Evolutionary conservation across 257 asterid genomes (phyloP).

Genomic region (Solanum rostratum): DNA sequence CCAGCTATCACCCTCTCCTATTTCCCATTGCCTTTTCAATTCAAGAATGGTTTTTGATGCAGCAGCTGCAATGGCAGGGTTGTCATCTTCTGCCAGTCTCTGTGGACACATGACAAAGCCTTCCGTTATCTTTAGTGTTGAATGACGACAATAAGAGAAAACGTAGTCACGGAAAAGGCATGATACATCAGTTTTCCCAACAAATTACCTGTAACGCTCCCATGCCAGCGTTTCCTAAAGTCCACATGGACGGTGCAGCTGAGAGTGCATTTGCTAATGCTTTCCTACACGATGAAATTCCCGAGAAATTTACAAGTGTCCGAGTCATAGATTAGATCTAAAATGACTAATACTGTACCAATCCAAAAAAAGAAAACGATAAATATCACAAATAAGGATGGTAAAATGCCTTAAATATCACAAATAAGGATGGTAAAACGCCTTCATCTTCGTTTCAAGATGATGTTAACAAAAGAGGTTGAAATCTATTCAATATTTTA

Average conservation of each 20-base stretch:
- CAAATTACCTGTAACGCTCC: constrained; percentile 79
- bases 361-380: background rate
- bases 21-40: constrained; percentile 88
- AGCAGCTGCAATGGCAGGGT: constrained; percentile 87
- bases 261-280: constrained; percentile 92
- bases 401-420: background rate
- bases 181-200: background rate
- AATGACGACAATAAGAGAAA: background rate
- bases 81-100: constrained; percentile 86
- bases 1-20: constrained; percentile 92
- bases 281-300: constrained; percentile 41
- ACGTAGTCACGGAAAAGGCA: background rate
- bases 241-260: constrained; percentile 96
- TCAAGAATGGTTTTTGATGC: constrained; percentile 70
- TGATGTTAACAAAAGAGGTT: background rate
- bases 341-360: background rate
- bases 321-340: background rate
- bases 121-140: background rate
- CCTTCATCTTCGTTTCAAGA: background rate
- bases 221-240: constrained; percentile 98
- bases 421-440: background rate
- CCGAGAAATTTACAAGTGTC: background rate
- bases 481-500: background rate
- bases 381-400: background rate
- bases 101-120: background rate